These are phyloP conservation scores for Chaetoceros muelleri DNA, from an alignment of 108 stramenopile genomes.

Conservation along the genomic window DNA sequence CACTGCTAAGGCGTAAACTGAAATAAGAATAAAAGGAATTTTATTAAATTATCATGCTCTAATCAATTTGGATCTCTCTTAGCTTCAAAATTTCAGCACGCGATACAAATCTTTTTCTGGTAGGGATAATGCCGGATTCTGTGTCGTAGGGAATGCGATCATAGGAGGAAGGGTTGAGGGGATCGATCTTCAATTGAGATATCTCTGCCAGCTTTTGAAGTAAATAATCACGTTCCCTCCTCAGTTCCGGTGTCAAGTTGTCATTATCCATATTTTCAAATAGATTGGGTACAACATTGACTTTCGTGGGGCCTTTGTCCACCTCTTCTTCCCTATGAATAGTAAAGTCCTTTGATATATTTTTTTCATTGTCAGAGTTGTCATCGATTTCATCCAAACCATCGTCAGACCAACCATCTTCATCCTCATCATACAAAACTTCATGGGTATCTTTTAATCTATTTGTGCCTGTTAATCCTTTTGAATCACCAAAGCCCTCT, in stretches of 20 bases:
- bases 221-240: not conserved
- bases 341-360: too few relatives aligned
- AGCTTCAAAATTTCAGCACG: not conserved
- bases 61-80: too few relatives aligned
- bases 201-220: not conserved
- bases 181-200: not conserved
- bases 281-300: too few relatives aligned
- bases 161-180: too few relatives aligned
- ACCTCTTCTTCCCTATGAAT: not conserved
- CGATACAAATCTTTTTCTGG: constrained; percentile 29
- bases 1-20: not conserved
- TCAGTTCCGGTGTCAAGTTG: not conserved
- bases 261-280: not conserved
- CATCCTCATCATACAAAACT: not conserved
- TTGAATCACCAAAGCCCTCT: not conserved
- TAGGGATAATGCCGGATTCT: constrained; percentile 24
- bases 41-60: too few relatives aligned
- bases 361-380: too few relatives aligned
- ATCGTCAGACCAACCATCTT: constrained; percentile 5
- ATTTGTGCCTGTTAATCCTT: not conserved
- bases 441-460: constrained; percentile 1
- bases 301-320: too few relatives aligned
- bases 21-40: too few relatives aligned
- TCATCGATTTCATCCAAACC: constrained; percentile 29
- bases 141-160: constrained; percentile 9